Evolutionary conservation across 495 filamentous ascomycete genomes (phyloP).

Genomic region (Penicillium antarcticum): DNA sequence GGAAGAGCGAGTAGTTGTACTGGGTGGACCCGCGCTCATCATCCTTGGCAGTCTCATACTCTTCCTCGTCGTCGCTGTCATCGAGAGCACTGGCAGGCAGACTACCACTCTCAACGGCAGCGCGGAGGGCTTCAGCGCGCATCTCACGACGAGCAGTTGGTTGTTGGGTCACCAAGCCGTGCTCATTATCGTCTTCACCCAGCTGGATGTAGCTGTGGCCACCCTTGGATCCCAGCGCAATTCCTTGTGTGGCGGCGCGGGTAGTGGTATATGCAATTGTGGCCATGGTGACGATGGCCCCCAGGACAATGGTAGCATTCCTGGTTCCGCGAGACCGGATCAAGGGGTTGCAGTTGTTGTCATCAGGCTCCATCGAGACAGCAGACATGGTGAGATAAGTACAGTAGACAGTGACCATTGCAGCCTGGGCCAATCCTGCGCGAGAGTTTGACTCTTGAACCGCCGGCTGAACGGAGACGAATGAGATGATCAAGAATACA

Average conservation of each 20-base stretch:
- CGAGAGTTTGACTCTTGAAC: constrained; percentile 91
- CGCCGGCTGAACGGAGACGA: constrained; percentile 82
- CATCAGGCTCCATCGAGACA: constrained; percentile 97
- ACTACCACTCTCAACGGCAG: constrained; percentile 85
- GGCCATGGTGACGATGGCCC: constrained; percentile 93
- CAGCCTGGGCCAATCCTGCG: constrained; percentile 91
- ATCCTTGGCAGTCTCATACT: constrained; percentile 59
- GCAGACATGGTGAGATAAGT: constrained; percentile 98
- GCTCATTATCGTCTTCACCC: constrained; percentile 68
- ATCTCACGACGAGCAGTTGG: constrained; percentile 80
- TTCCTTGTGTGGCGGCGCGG: constrained; percentile 88
- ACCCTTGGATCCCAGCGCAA: constrained; percentile 71
- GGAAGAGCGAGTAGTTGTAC: constrained; percentile 96
- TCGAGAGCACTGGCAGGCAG: constrained; percentile 88
- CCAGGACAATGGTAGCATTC: constrained; percentile 82
- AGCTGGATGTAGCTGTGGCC: constrained; percentile 57
- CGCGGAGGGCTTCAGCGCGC: constrained; percentile 85
- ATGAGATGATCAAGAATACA: constrained; percentile 75
- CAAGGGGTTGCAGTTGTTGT: constrained; percentile 89
- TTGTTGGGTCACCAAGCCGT: constrained; percentile 87
- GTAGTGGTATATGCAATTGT: constrained; percentile 98
- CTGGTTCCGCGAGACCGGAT: constrained; percentile 86
- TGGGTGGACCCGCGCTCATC: constrained; percentile 87
- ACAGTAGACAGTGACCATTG: constrained; percentile 97
- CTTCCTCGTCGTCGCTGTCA: constrained; percentile 70